Percentiles rank a stretch among this genome's conserved stretches.
phyloP scores from a whole-genome alignment of 78 protist species.

The Protostelium mycophagum region DNA sequence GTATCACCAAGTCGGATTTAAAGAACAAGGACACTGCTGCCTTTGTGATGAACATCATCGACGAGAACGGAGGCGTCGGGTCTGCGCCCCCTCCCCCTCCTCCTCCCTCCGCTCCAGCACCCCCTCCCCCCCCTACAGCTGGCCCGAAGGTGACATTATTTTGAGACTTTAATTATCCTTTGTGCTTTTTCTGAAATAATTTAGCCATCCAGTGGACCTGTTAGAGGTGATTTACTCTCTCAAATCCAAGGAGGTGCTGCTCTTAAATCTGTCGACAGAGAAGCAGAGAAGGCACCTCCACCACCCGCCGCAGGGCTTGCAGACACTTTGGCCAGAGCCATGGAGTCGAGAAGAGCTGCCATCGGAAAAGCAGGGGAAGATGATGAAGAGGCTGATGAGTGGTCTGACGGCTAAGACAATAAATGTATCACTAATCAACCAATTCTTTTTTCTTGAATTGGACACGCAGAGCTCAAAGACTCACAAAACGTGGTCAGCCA shows the following conservation, averaged over 20 bases:
- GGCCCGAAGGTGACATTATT: neutral
- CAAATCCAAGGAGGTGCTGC: slow-evolving; percentile 33
- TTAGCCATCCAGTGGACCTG: slow-evolving; percentile 44
- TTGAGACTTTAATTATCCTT: slow-evolving; percentile 47
- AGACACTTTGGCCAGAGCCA: slow-evolving; percentile 49
- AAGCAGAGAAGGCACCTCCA: neutral
- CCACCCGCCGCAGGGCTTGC: slow-evolving; percentile 44
- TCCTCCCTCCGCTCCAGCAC: slow-evolving; percentile 16
- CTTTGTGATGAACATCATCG: slow-evolving; percentile 52
- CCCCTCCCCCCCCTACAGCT: slow-evolving; percentile 35
- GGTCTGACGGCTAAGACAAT: slow-evolving; percentile 28
- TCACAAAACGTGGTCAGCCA: too few species aligned
- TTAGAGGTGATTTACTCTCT: slow-evolving; percentile 51
- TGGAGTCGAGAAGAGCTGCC: slow-evolving; percentile 52
- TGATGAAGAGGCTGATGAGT: slow-evolving; percentile 61
- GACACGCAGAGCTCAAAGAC: too few species aligned
- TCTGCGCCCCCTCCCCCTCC: slow-evolving; percentile 7
- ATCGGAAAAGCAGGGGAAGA: slow-evolving; percentile 47
- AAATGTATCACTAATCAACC: neutral
- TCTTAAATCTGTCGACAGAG: slow-evolving; percentile 33
- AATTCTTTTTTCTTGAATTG: too few species aligned
- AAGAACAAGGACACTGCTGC: slow-evolving; percentile 63
- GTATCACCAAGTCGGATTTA: slow-evolving; percentile 59
- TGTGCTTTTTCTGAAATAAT: slow-evolving; percentile 1
- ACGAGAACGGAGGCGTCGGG: slow-evolving; percentile 13